Base-by-base conservation (phyloP, 805 yeast species). In the Sugiyamaella lignohabitans region DNA sequence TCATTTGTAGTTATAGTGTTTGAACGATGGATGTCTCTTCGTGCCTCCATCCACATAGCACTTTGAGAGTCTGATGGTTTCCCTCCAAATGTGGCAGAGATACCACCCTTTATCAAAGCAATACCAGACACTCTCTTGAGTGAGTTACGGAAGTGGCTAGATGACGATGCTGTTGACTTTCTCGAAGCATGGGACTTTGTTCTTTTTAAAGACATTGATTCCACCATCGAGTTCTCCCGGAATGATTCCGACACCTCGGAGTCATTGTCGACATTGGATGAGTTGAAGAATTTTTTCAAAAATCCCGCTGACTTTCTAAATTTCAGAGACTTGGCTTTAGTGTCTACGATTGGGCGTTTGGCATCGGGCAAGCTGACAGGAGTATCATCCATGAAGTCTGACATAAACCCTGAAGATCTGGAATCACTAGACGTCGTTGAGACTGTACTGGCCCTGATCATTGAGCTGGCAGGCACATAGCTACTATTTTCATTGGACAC, bases 1-100 rank as follows among this genome's bases (percentile, higher is more conserved):
- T 89, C 96, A 46, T 73, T 74, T 4, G 78, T 68, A 2, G 84
- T 76, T 20, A 87, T 65, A 0, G 94, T 76, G 52, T 79, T 80
- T 47, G 88, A 79, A 56, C 97, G 73, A 60, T 83, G 78, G 45
- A 88, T 63, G 54, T 81, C 89, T 40, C 78, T 66, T 40, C 75
- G 72, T 14, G 71, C 70, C 20, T 75, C 78, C 18, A 78, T 68
- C 83, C 84, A 78, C 40, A 20, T 10, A 21, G 18, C 17, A n/a
- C 18, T 38, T 20, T 20, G 23, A 38, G n/a, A n/a, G n/a, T n/a
- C n/a, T n/a, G n/a, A n/a, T n/a, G n/a, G n/a, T n/a, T n/a, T n/a
- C n/a, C n/a, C n/a, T n/a, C n/a, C n/a, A n/a, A n/a, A n/a, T n/a
- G n/a, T n/a, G n/a, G n/a, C n/a, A n/a, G n/a, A n/a, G n/a, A n/a